Evolutionary conservation across 208 protist genomes (phyloP), one percentile per base, ranked within the genome.

Genomic region (Crithidia fasciculata): DNA sequence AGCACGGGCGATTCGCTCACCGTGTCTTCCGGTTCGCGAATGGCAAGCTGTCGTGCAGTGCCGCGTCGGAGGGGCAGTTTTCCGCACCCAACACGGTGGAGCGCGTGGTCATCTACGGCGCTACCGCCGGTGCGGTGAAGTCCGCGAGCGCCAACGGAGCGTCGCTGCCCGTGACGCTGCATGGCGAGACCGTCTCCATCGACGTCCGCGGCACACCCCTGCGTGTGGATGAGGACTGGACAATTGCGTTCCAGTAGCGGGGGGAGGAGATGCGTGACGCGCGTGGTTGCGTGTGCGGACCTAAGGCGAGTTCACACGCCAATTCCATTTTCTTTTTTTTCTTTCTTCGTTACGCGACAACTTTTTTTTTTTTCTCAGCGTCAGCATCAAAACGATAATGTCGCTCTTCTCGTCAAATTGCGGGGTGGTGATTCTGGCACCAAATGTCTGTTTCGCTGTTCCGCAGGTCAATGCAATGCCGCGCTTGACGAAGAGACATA

Each of bases 51-150:
- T 60, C 52, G 50, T 85, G 74, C 61, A 60, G 62, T 9, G 45
- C 61, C 18, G 61, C 61, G 8, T 66, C 61, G 8, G 83, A 75
- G 64, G 66, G 64, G 13, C 50, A 77, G 55, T 49, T 61, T 50
- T 52, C 52, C 2, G 64, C 70, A 13, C n/a, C 66, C 8, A 90
- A 90, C 63, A 72, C 57, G 52, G 80, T 93, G 57, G 88, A 93
- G 70, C 80, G 88, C 19, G 69, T 93, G 53, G 76, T 93, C 45
- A 53, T 66, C 61, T 66, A 66, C 61, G 61, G 61, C 45, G 61
- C 45, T 45, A 40, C 15, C 8, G 61, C 45, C 12, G 45, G 61
- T 7, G 9, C 45, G 39, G 61, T 55, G 45, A 10, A 12, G 61
- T 53, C 61, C 41, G 61, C 61, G 18, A 10, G 45, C 10, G 61